These are phyloP conservation scores for Calvatia gigantea DNA, from an alignment of 768 basidiomycete genomes.

Conservation along the genomic window DNA sequence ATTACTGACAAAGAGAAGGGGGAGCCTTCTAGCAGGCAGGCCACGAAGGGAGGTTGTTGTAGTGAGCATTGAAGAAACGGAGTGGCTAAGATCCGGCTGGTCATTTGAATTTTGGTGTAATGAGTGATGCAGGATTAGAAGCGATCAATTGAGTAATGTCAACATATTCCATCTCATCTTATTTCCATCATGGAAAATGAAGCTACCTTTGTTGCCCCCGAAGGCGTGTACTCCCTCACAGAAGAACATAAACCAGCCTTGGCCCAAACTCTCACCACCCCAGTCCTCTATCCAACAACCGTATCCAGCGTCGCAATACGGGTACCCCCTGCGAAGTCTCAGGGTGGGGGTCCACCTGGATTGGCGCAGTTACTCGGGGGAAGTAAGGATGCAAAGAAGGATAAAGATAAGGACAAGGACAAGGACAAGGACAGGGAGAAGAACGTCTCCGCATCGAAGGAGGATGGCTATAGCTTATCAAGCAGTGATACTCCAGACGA, in stretches of 20 bases:
- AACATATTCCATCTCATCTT: conserved; percentile 17
- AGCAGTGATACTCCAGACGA: conserved; percentile 80
- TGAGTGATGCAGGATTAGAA: conserved; percentile 11
- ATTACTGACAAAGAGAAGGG: conserved; percentile 18
- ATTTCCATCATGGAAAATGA: conserved; percentile 67
- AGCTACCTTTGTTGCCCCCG: conserved; percentile 81
- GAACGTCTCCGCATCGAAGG: conserved; percentile 39
- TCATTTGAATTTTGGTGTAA: conserved; percentile 18
- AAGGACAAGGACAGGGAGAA: not conserved
- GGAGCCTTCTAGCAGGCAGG: conserved; percentile 17
- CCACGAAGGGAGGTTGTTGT: conserved; percentile 25
- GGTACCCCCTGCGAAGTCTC: conserved; percentile 52
- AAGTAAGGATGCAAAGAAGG: conserved; percentile 62
- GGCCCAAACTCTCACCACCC: conserved; percentile 36
- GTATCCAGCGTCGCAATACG: conserved; percentile 60
- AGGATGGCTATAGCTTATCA: conserved; percentile 74
- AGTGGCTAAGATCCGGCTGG: conserved; percentile 42
- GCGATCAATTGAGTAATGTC: not conserved
- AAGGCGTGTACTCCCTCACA: conserved; percentile 85
- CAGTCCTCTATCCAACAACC: conserved; percentile 51
- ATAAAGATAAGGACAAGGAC: conserved; percentile 41
- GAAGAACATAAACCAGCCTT: conserved; percentile 76
- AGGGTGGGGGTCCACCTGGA: conserved; percentile 54
- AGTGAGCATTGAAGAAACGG: conserved; percentile 32
- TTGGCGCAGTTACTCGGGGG: conserved; percentile 67